These are phyloP conservation scores for Epichloe coenophiala DNA, from an alignment of 2,329 filamentous ascomycete genomes.

Conservation along the genomic window DNA sequence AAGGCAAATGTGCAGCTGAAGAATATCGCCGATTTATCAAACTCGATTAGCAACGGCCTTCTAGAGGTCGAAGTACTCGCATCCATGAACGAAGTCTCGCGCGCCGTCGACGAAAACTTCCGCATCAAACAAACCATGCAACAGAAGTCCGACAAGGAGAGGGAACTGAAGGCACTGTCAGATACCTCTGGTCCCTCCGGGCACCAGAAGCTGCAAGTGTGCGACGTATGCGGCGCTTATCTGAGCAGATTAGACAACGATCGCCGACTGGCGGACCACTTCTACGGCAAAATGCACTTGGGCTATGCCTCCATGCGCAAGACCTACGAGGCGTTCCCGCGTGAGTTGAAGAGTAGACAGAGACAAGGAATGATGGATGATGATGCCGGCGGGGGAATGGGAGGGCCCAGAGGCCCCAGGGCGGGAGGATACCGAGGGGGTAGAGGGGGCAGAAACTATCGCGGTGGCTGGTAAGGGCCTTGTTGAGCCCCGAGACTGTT, in stretches of 20 bases:
- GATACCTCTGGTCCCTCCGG: slow-evolving; percentile 88
- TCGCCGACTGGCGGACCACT: slow-evolving; percentile 84
- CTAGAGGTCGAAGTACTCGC: slow-evolving; percentile 77
- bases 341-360: slow-evolving; percentile 67
- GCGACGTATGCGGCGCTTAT: slow-evolving; percentile 95
- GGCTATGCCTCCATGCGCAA: slow-evolving; percentile 98
- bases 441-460: slow-evolving; percentile 35
- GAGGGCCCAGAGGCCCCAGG: slow-evolving; percentile 37
- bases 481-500: too few relatives aligned
- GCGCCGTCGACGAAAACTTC: slow-evolving; percentile 78
- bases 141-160: slow-evolving; percentile 70
- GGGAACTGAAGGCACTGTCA: slow-evolving; percentile 76
- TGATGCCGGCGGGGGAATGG: slow-evolving; percentile 17
- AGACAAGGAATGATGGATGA: slow-evolving; percentile 35
- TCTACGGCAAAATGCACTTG: slow-evolving; percentile 98
- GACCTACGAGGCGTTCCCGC: slow-evolving; percentile 74
- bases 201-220: slow-evolving; percentile 96
- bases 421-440: slow-evolving; percentile 41
- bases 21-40: slow-evolving; percentile 66
- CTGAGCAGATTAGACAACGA: slow-evolving; percentile 89
- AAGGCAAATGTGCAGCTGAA: slow-evolving; percentile 41
- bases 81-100: slow-evolving; percentile 65
- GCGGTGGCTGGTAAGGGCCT: slow-evolving; percentile 31
- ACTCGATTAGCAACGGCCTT: slow-evolving; percentile 68
- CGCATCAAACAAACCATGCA: slow-evolving; percentile 69